Percentiles rank a stretch among this genome's conserved stretches.
phyloP scores from a whole-genome alignment of 2,329 filamentous ascomycete species.

The Pseudogymnoascus sp. region DNA sequence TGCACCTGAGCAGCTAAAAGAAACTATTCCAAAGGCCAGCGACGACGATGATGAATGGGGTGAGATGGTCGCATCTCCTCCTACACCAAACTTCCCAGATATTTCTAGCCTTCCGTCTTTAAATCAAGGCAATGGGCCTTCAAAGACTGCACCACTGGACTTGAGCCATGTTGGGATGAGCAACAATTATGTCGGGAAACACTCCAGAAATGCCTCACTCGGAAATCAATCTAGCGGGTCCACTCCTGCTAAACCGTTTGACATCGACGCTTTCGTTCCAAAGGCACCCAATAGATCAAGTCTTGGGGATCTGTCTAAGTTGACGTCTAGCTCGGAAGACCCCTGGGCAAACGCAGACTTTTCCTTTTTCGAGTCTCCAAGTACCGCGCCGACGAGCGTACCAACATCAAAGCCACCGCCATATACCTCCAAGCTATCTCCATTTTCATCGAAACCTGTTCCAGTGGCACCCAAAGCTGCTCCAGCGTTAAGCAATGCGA shows the following conservation, averaged over 20 bases:
- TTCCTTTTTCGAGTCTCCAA: constrained; percentile 27
- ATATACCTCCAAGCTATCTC: not conserved
- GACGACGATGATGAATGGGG: constrained; percentile 31
- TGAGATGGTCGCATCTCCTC: constrained; percentile 30
- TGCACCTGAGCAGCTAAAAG: not conserved
- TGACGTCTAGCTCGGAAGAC: constrained; percentile 15
- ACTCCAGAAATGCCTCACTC: not conserved
- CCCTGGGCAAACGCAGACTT: constrained; percentile 30
- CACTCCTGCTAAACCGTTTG: not conserved
- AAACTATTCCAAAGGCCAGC: not conserved
- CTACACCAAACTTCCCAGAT: constrained; percentile 13
- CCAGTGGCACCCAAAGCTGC: constrained; percentile 8
- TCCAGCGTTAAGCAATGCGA: not conserved
- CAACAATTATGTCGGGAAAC: not conserved
- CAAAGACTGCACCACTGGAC: not conserved
- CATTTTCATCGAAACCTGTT: not conserved
- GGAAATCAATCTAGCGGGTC: not conserved
- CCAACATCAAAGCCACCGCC: constrained; percentile 9
- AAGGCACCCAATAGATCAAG: not conserved
- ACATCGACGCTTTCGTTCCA: not conserved
- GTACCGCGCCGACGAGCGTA: constrained; percentile 9
- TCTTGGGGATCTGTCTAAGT: not conserved
- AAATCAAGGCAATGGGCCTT: not conserved
- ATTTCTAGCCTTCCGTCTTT: not conserved
- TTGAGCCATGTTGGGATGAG: not conserved